These are phyloP conservation scores for Dispira parvispora DNA, from an alignment of 192 early-diverging fungal species.

Conservation along the genomic window DNA sequence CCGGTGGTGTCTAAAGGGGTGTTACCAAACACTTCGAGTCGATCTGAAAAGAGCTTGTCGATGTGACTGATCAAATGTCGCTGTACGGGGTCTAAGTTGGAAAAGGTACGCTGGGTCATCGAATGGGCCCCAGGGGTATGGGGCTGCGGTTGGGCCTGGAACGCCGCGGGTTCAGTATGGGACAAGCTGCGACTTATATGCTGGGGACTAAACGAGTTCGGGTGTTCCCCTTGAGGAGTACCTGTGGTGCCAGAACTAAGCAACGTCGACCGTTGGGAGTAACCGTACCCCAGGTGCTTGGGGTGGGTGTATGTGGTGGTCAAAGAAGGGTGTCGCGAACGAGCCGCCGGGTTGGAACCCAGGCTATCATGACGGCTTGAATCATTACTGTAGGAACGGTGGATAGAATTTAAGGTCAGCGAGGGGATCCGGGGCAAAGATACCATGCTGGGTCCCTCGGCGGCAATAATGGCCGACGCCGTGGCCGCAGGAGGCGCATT, in stretches of 20 bases:
- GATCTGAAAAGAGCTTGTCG: conserved; percentile 30
- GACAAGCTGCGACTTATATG: not conserved
- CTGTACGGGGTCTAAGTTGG: conserved; percentile 13
- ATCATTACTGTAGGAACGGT: conserved; percentile 2
- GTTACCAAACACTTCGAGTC: conserved; percentile 21
- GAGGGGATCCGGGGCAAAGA: not conserved
- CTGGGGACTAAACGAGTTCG: not conserved
- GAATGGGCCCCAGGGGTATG: not conserved
- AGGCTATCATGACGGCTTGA: conserved; percentile 5
- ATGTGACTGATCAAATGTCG: conserved; percentile 27
- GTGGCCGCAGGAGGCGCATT: too few species aligned
- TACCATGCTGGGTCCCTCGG: not conserved
- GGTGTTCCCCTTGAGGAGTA: not conserved
- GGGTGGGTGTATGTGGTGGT: conserved; percentile 1
- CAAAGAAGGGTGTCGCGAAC: conserved; percentile 5
- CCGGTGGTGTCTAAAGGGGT: not conserved
- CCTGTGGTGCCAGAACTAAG: not conserved
- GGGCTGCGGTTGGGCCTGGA: not conserved
- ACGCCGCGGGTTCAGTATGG: not conserved
- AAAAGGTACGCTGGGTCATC: conserved; percentile 3
- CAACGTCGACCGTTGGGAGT: not conserved
- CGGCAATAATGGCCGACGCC: not conserved
- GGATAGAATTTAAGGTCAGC: not conserved
- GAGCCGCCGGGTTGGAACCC: not conserved
- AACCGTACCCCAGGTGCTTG: not conserved